Base-by-base conservation (phyloP, 1,139 yeast species). In the Meyerozyma guilliermondii region DNA sequence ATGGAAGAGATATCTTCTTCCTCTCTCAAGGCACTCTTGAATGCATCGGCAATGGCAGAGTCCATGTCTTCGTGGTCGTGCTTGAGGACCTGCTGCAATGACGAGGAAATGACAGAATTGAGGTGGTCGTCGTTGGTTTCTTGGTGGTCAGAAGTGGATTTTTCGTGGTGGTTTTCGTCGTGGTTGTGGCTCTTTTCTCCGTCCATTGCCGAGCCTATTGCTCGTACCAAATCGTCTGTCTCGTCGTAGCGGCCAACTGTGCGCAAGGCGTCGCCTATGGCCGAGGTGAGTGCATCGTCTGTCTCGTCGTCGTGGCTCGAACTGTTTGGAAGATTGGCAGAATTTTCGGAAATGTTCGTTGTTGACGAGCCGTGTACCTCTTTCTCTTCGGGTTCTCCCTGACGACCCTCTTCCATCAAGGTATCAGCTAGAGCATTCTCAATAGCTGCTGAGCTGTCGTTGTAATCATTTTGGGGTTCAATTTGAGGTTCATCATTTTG, bases 21-120 rank as follows among this genome's bases (percentile, higher is more conserved):
- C 23, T 39, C 40, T n/a, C 35, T 29, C 49, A 59, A 49, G 3
- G 65, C 67, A 1, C 67, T 54, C 38, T 58, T 60, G 47, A 67
- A 65, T 1, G 73, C 71, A 43, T 58, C 66, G 3, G 65, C 56
- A 18, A 66, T 66, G 11, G 64, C 69, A 49, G 52, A 59, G 42
- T 63, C 64, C 52, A 63, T 57, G 31, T 38, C 41, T 17, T 37
- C 41, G 3, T 47, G 35, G 17, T 44, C 38, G 10, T 28, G 41
- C 11, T 41, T 46, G 40, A 52, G 35, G 5, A 48, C 43, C 35
- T 50, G 50, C 34, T 44, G 47, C 38, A 54, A 48, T 3, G 60
- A 51, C 9, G 54, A 51, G 4, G 56, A 52, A 3, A 56, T 55
- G 39, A 49, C 50, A 1, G 48, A 50, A 11, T 44, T 41, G 14